Evolutionary conservation across 1,284 basidiomycete species (phyloP).

Genomic region (Cryptococcus wingfieldii): DNA sequence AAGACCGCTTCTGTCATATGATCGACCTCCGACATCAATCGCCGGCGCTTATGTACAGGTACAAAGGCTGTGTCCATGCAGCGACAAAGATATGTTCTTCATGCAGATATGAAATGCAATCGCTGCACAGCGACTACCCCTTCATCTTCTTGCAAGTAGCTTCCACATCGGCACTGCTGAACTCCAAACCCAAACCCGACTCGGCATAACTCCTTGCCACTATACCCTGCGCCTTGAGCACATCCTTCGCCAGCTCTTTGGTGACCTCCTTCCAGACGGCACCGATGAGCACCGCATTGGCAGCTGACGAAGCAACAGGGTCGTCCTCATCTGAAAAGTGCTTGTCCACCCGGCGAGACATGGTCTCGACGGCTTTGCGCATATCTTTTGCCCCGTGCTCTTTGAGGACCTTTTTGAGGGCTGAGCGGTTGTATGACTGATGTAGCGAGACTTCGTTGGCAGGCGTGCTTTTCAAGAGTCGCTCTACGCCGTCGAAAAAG

Average conservation of each 20-base stretch:
- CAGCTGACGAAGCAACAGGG: background rate
- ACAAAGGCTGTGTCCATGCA: too few relatives aligned
- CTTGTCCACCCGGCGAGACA: conserved; percentile 90
- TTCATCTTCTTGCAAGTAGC: conserved; percentile 60
- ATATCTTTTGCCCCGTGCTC: conserved; percentile 85
- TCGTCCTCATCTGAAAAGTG: conserved; percentile 61
- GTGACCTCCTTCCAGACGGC: conserved; percentile 86
- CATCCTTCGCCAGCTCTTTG: conserved; percentile 68
- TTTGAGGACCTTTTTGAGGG: conserved; percentile 78
- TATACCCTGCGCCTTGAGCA: conserved; percentile 62
- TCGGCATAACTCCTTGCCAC: conserved; percentile 74
- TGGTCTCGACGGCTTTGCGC: conserved; percentile 71
- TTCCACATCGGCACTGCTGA: conserved; percentile 69
- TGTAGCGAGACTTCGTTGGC: conserved; percentile 75
- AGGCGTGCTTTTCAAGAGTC: conserved; percentile 72
- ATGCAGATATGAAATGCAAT: too few relatives aligned
- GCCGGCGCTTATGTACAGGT: too few relatives aligned
- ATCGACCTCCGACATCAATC: too few relatives aligned
- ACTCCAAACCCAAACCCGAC: conserved; percentile 67
- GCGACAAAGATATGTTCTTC: too few relatives aligned
- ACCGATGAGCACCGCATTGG: conserved; percentile 63
- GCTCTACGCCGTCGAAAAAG: conserved; percentile 88
- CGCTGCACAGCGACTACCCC: background rate
- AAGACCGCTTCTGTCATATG: too few relatives aligned
- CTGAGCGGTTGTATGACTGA: conserved; percentile 67